Conservation (phyloP, 139 green algal species). For the Nannochloris sp. region DNA sequence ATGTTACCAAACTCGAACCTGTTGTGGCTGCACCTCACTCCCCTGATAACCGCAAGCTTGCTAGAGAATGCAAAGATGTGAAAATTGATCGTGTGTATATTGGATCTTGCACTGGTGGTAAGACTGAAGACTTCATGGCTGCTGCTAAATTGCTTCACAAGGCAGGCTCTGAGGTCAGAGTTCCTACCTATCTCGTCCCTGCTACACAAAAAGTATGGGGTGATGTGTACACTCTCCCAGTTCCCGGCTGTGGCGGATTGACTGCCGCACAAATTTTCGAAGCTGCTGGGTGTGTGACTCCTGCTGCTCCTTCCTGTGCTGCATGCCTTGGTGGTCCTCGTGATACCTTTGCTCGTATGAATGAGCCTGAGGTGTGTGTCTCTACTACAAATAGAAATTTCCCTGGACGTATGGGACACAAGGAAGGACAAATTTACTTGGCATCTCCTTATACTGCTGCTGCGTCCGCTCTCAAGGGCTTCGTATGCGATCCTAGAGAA, state of each 20-base stretch:
- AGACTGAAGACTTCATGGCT: slow-evolving; percentile 91
- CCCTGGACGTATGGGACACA: slow-evolving; percentile 95
- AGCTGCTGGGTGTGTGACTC: slow-evolving; percentile 78
- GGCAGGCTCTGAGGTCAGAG: slow-evolving; percentile 74
- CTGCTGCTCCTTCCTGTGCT: slow-evolving; percentile 81
- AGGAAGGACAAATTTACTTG: slow-evolving; percentile 93
- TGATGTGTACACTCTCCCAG: slow-evolving; percentile 84
- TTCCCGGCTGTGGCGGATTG: slow-evolving; percentile 88
- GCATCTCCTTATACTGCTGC: slow-evolving; percentile 89
- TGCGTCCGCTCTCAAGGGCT: slow-evolving; percentile 74
- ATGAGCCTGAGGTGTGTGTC: slow-evolving; percentile 88
- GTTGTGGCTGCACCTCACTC: slow-evolving; percentile 91
- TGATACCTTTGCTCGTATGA: slow-evolving; percentile 95
- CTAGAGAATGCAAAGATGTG: slow-evolving; percentile 72
- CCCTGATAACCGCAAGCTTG: slow-evolving; percentile 90
- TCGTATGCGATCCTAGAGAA: slow-evolving; percentile 80
- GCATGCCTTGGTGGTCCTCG: slow-evolving; percentile 87
- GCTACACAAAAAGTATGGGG: slow-evolving; percentile 95
- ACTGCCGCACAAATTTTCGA: slow-evolving; percentile 93
- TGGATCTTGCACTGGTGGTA: slow-evolving; percentile 80
- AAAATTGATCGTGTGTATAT: slow-evolving; percentile 97
- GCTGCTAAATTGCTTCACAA: slow-evolving; percentile 84
- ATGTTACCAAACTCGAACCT: slow-evolving; percentile 90
- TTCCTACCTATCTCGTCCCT: slow-evolving; percentile 92
- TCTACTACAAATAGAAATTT: slow-evolving; percentile 98